Evolutionary conservation across 1,284 basidiomycete species (phyloP).

Genomic region (Leccinum cinnamomeum): DNA sequence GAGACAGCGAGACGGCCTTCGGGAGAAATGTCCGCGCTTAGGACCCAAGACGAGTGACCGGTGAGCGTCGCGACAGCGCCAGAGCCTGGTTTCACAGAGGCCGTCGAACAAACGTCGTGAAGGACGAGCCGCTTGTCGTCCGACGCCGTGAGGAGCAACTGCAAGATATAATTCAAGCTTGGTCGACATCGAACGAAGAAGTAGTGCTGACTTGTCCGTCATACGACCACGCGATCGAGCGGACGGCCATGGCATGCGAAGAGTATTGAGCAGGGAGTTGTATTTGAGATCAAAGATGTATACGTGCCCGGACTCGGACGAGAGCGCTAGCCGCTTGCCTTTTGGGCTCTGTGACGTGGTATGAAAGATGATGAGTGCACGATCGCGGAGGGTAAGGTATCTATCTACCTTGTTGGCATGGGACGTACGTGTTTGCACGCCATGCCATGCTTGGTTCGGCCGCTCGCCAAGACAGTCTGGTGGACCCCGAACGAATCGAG

Average conservation of each 20-base stretch:
- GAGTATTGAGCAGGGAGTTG: conserved; percentile 61
- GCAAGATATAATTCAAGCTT: conserved; percentile 4
- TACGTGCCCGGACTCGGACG: conserved; percentile 80
- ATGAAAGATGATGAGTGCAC: conserved; percentile 13
- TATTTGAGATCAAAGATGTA: conserved; percentile 78
- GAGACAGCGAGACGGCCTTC: conserved; percentile 76
- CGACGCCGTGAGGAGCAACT: conserved; percentile 83
- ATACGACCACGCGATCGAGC: conserved; percentile 80
- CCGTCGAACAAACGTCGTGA: conserved; percentile 73
- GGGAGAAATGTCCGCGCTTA: conserved; percentile 76
- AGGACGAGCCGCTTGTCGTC: conserved; percentile 86
- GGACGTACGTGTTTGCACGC: conserved; percentile 69
- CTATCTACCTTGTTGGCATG: conserved; percentile 7
- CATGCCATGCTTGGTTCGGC: conserved; percentile 82
- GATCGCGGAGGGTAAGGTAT: neutral
- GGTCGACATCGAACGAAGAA: conserved; percentile 17
- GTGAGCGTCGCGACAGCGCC: conserved; percentile 80
- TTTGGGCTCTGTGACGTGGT: conserved; percentile 69
- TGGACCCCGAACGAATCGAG: conserved; percentile 62
- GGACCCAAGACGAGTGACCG: conserved; percentile 86
- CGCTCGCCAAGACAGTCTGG: conserved; percentile 58
- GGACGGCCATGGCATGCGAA: conserved; percentile 84
- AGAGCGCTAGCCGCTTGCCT: conserved; percentile 73
- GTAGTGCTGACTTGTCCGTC: conserved; percentile 55
- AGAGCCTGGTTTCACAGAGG: conserved; percentile 58